Percentiles rank a stretch among this genome's conserved stretches.
phyloP scores from a whole-genome alignment of 2,329 filamentous ascomycete genomes.

The Verticillium isaacii region DNA sequence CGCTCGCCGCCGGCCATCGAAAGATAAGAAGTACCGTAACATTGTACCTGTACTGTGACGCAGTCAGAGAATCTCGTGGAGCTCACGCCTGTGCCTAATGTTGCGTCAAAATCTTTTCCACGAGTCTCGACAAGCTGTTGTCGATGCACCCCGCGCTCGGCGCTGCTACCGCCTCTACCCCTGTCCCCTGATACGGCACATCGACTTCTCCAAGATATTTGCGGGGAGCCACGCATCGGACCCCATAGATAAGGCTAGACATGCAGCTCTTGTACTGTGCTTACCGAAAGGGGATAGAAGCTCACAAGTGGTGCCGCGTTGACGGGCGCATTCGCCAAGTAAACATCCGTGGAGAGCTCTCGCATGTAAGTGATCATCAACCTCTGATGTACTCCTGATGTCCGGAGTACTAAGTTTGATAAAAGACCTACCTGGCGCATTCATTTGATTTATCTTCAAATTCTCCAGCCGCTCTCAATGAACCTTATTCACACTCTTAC shows the following conservation, averaged over 20 bases:
- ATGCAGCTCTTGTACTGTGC: background rate
- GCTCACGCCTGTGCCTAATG: too few relatives aligned
- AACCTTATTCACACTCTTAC: background rate
- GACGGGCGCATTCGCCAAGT: background rate
- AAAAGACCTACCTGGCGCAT: background rate
- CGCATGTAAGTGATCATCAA: background rate
- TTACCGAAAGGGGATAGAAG: background rate
- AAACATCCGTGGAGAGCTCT: background rate
- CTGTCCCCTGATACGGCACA: background rate
- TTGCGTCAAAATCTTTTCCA: background rate
- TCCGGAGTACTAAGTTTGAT: background rate
- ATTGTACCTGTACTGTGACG: background rate
- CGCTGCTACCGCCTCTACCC: background rate
- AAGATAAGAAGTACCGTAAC: background rate
- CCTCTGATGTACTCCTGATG: background rate
- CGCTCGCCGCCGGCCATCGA: background rate
- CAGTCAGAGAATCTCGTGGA: background rate
- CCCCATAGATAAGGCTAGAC: constrained; percentile 1
- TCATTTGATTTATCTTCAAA: background rate
- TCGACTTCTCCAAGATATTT: background rate
- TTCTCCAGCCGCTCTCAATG: background rate
- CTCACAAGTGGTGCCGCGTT: background rate
- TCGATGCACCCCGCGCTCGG: background rate
- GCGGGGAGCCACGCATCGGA: background rate
- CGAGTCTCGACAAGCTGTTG: background rate